Percentiles rank a stretch among this genome's conserved stretches.
Conservation (phyloP, 83 land plant species). For the Picea mariana region DNA sequence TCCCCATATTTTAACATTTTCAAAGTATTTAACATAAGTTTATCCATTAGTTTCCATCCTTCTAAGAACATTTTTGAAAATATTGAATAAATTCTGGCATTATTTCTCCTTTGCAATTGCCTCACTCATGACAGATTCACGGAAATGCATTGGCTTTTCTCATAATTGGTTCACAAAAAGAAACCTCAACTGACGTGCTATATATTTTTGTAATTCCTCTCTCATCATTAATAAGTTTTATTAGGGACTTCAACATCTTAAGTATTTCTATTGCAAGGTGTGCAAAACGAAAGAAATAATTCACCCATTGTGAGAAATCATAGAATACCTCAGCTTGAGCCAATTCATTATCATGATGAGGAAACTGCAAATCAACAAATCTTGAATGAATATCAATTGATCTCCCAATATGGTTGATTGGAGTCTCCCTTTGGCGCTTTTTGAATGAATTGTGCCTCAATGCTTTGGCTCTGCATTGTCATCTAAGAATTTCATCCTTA, state of each 20-base stretch:
- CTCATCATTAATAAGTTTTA: conserved; percentile 49
- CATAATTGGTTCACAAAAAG: conserved; percentile 49
- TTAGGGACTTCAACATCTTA: conserved; percentile 55
- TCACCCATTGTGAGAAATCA: conserved; percentile 55
- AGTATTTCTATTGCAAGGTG: conserved; percentile 51
- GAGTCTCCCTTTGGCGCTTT: no score
- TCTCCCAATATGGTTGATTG: no score
- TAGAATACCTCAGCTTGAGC: no score
- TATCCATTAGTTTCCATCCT: no score
- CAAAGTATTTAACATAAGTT: no score
- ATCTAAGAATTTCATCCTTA: no score
- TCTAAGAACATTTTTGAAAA: conserved; percentile 28
- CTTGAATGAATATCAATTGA: no score
- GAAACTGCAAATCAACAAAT: no score
- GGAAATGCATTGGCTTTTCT: conserved; percentile 52
- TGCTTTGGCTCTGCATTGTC: no score
- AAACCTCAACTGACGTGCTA: conserved; percentile 41
- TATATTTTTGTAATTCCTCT: conserved; percentile 42
- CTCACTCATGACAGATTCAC: conserved; percentile 42
- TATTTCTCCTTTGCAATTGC: conserved; percentile 35
- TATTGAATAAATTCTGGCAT: conserved; percentile 36
- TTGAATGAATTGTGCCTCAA: no score
- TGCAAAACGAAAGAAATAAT: conserved; percentile 45
- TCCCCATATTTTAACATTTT: no score
- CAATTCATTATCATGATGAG: no score